Base-by-base conservation (phyloP, 306 rosid species). In the Psophocarpus tetragonolobus region DNA sequence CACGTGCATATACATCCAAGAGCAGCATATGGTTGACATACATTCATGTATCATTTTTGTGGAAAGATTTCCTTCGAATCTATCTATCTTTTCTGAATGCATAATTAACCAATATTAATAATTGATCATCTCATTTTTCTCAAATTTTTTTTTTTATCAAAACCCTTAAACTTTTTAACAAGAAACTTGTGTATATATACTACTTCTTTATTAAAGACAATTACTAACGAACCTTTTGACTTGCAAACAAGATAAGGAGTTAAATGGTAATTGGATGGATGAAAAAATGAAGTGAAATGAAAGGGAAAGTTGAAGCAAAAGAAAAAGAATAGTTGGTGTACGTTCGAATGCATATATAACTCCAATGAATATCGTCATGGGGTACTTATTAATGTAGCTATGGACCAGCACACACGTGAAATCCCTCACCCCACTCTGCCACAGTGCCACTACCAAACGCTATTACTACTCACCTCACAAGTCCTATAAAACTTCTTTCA, bases 341-440 rank as follows among this genome's bases (percentile, higher is more conserved):
- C 9, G 51, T 21, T 73, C 9, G 8, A 36, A 36, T 73, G 27
- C 27, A 23, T n/a, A n/a, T n/a, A n/a, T 56, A 58, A 73, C 45
- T 33, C 64, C 73, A 30, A 63, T 63, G 32, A 60, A 36, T 20
- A 48, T 41, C 9, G 83, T 54, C 2, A 15, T 61, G 20, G 26
- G 57, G 66, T 26, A 64, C 66, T 26, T 26, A 12, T 51, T 5
- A n/a, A n/a, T n/a, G 30, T 10, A 39, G 39, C 50, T 21, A 50
- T 78, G 87, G 81, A 83, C 87, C 80, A 69, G 4, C 78, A 74
- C 78, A 74, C 84, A 83, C 84, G 84, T 83, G 84, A 83, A 64
- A n/a, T 23, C 47, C 41, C 20, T 35, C 30, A 5, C 54, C 54
- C 64, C 54, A 73, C 13, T 73, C 73, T 60, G 61, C 54, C 83